A percentile compares a stretch with the other conserved stretches of the same genome.
Evolutionary conservation across 1,284 basidiomycete genomes (phyloP).

Genomic region (Earliella scabrosa): DNA sequence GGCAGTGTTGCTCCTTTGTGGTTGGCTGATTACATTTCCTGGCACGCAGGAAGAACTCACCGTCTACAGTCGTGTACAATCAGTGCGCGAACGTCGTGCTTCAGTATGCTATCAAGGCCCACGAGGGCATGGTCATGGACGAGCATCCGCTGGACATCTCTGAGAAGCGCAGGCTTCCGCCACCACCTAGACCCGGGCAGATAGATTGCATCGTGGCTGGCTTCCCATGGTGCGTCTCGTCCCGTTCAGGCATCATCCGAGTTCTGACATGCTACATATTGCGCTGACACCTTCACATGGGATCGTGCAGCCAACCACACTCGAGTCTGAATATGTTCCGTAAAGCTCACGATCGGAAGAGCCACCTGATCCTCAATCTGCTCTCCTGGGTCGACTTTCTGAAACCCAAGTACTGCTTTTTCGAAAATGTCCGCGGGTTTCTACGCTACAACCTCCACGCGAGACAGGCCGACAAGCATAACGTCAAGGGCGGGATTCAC

Average conservation of each 20-base stretch:
- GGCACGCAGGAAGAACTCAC: conserved; percentile 48
- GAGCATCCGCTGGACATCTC: conserved; percentile 41
- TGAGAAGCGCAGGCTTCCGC: conserved; percentile 38
- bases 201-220: conserved; percentile 69
- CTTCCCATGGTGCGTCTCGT: conserved; percentile 66
- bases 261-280: too few species aligned
- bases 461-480: conserved; percentile 49
- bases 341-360: conserved; percentile 40
- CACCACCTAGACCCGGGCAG: conserved; percentile 51
- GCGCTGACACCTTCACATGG: background rate
- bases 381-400: conserved; percentile 69
- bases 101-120: conserved; percentile 53
- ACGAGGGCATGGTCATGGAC: conserved; percentile 39
- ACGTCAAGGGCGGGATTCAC: conserved; percentile 60
- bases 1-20: too few species aligned
- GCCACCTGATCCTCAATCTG: conserved; percentile 58
- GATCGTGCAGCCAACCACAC: conserved; percentile 40
- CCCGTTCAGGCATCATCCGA: too few species aligned
- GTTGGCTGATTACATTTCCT: too few species aligned
- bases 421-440: conserved; percentile 80
- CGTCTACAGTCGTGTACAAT: conserved; percentile 49
- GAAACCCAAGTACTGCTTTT: conserved; percentile 60
- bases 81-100: conserved; percentile 68
- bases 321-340: conserved; percentile 44
- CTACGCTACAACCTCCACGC: conserved; percentile 57